Base-by-base conservation (phyloP, 257 asterid genomes). In the Apocynum venetum region DNA sequence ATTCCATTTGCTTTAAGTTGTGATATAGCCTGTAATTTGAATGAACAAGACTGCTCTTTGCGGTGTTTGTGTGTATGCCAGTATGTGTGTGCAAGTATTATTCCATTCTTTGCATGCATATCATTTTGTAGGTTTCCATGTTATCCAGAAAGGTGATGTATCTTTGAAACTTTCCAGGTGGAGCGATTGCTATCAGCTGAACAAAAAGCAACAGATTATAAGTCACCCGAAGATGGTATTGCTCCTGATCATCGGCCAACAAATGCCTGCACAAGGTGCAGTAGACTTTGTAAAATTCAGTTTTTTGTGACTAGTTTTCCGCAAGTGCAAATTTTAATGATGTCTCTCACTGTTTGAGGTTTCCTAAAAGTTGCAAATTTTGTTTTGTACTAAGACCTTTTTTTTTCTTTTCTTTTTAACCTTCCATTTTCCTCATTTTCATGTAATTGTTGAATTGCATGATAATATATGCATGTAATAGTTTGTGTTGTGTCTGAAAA, bases 231-330 rank as follows among this genome's bases (percentile, higher is more conserved):
- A 84, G 99, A 96, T 85, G 92, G 97, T 81, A 82, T 91, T 80
- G 88, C 79, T 88, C 97, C 98, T 77, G 98, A 96, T 86, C 98
- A 96, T 82, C 90, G 99, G 76, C 95, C 99, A 82, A 96, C 98
- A 68, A 90, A 59, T 85, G 98, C 98, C 78, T 96, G 99, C 88
- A 84, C 94, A 36, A 96, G 97, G 99, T 96, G 56, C 25, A 25
- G 53, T 63, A 3, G 17, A 41, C 64, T 40, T 48, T 44, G 67
- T 43, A 57, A n/a, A 55, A 20, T 76, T 40, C 25, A 25, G 40
- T 17, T 31, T 76, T 49, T 36, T 55, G 31, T n/a, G 14, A 47
- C 25, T 60, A 59, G 56, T 55, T 13, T 59, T 3, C 46, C 25
- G 25, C 47, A 38, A 8, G 12, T 76, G 13, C 14, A 11, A 51